Base-by-base conservation (phyloP, 306 rosid genomes). In the Cicer chorassanicum region DNA sequence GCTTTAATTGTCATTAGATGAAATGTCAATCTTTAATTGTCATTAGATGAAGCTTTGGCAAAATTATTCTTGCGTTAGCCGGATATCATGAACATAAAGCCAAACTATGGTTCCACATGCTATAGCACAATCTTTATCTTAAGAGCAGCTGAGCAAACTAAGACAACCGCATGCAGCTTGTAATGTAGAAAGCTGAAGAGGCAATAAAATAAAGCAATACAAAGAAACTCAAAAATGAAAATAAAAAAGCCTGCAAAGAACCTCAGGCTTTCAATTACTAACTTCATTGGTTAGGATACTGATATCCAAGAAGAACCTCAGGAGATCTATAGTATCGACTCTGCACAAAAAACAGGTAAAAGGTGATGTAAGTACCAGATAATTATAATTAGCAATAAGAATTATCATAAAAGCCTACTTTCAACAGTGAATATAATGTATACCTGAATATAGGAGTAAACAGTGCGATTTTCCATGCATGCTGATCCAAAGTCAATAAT, bases 401-500 rank as follows among this genome's bases (percentile, higher is more conserved):
- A 68, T 14, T 72, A 41, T 24, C 16, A 63, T 42, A 77, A 57
- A 76, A 61, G 10, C 76, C 59, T 60, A 69, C 44, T 39, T 64
- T 42, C 16, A 46, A 62, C 75, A 54, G 61, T 15, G 71, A 51
- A 57, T 24, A 65, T 61, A 51, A 57, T 24, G 69, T 61, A 68
- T 77, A 92, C 99, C 99, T 95, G 99, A 79, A 95, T 95, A 82
- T 95, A 95, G 81, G 99, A 95, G 86, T 95, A 95, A 69, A 95
- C 98, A n/a, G 99, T 95, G 65, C 97, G 97, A 65, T 90, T 90
- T 83, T 95, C 98, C 99, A 95, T 85, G 92, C 99, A 95, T 74
- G 99, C 99, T 10, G 99, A 95, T 86, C 99, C 99, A 75, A 95
- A 95, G 88, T 95, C 99, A 74, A 95, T 95, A 77, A 92, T 88